Evolutionary conservation across 768 basidiomycete genomes (phyloP), one percentile per base, ranked within the genome.

Genomic region (Pisolithus albus): DNA sequence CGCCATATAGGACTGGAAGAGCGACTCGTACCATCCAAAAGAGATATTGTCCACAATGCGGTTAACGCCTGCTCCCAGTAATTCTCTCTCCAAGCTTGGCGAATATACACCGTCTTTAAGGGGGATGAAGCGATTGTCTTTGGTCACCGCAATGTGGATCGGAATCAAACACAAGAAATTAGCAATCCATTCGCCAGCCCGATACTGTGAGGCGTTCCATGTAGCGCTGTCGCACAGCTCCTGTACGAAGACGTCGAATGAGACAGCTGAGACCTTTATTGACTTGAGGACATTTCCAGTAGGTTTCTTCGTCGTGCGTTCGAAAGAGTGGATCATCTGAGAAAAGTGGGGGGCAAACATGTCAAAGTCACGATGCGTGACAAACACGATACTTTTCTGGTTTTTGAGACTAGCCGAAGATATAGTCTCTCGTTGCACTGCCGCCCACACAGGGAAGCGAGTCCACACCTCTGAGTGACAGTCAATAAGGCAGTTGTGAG

Each of bases 391-490:
- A 5, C 64, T 63, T 40, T 66, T 71, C 4, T 59, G 50, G 8
- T 56, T 62, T n/a, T 72, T 63, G 8, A 65, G 57, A 19, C 60
- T 61, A 4, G 69, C 69, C 0, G 69, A 65, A 0, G 68, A 63
- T 38, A 75, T 67, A 0, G 75, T 76, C 28, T 73, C 69, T 7
- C 77, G 71, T 34, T 71, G 69, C 16, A 83, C 70, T 0, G 81
- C 79, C 2, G 81, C 68, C 2, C 78, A 55, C 3, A 83, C 81
- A 0, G 81, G 81, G 58, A 81, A 83, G 9, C 81, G 75, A 5
- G 72, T 79, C 81, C 81, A 83, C 19, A 81, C 76, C 13, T 81
- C 79, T 0, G 72, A 61, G 47, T 79, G 73, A 49, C 79, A 81
- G 54, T 80, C 77, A 16, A 83, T 64, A 10, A 83, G 64, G 41